A percentile compares a stretch with the other conserved stretches of the same genome.
Evolutionary conservation across 331 rosid genomes (phyloP).

Genomic region (Cydonia oblonga): DNA sequence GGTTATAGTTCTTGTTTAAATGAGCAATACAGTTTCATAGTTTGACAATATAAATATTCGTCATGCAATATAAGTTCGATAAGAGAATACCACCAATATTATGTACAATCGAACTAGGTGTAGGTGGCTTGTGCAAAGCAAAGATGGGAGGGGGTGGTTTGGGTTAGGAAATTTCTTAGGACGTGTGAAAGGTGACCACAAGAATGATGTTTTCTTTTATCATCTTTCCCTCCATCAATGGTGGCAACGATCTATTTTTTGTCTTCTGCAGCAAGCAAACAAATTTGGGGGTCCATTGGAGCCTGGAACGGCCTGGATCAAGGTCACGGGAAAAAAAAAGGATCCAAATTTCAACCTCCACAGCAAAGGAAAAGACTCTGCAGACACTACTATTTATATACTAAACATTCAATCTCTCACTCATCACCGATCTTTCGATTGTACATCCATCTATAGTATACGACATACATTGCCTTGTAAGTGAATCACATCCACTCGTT

Average conservation of each 20-base stretch:
- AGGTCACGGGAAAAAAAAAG: not conserved
- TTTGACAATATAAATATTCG: no score
- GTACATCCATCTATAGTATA: no score
- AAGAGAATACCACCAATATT: not conserved
- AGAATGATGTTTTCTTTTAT: not conserved
- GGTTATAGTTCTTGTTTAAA: no score
- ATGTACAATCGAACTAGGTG: not conserved
- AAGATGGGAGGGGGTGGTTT: no score
- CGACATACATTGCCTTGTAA: no score
- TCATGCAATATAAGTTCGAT: no score
- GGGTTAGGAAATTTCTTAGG: no score
- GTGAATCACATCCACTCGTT: no score
- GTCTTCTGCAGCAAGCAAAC: constrained; percentile 3
- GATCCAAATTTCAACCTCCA: not conserved
- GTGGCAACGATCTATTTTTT: not conserved
- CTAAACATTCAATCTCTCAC: no score
- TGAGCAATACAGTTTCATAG: no score
- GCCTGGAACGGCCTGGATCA: not conserved
- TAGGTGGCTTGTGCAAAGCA: not conserved
- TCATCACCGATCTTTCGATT: no score
- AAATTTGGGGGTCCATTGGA: not conserved
- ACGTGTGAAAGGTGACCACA: not conserved
- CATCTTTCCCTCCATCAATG: constrained; percentile 3
- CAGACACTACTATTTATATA: not conserved
- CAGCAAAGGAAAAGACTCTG: not conserved